A percentile compares a stretch with the other conserved stretches of the same genome.
Conservation (phyloP, 192 early-diverging fungal species). For the Glomus cerebriforme region DNA sequence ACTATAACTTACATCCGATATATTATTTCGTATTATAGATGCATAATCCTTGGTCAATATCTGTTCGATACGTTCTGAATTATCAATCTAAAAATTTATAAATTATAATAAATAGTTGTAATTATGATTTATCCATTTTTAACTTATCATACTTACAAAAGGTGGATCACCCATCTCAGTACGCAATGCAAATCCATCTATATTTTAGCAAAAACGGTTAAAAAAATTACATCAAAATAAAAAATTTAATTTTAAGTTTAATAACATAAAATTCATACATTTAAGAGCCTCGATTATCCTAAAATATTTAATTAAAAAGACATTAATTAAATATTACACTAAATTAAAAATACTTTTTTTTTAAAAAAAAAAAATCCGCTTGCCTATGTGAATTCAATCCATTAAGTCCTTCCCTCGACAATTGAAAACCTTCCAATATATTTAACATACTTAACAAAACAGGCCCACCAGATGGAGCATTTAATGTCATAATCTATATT, state of each 20-base stretch:
- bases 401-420: constrained; percentile 59
- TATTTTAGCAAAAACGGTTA: neutral
- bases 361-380: neutral
- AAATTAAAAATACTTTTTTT: neutral
- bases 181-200: constrained; percentile 77
- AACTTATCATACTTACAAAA: constrained; percentile 48
- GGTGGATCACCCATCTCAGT: constrained; percentile 82
- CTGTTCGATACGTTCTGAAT: constrained; percentile 56
- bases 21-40: constrained; percentile 62
- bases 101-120: neutral
- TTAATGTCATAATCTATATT: constrained; percentile 33
- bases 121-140: neutral
- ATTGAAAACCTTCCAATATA: constrained; percentile 80
- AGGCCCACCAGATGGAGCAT: constrained; percentile 83
- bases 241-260: neutral
- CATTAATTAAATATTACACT: neutral
- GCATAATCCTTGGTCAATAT: constrained; percentile 76
- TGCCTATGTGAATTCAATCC: constrained; percentile 72
- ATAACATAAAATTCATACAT: constrained; percentile 40
- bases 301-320: neutral
- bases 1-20: constrained; percentile 62
- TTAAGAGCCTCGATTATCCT: constrained; percentile 83
- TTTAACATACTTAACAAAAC: constrained; percentile 84
- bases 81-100: constrained; percentile 39
- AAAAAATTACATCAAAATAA: neutral